phyloP scores from a whole-genome alignment of 495 filamentous ascomycete species.

The Pseudevernia furfuracea region DNA sequence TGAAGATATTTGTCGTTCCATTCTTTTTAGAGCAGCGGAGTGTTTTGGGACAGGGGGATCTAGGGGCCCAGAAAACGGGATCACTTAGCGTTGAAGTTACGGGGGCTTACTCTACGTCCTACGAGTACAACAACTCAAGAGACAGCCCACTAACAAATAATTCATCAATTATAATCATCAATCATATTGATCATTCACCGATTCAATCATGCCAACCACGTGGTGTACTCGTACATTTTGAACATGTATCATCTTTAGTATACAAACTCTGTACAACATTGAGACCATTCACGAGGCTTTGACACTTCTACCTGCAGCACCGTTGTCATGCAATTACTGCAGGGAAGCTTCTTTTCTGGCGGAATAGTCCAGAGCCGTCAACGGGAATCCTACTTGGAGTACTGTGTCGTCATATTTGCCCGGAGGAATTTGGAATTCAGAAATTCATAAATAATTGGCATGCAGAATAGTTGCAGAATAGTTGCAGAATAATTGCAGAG shows the following conservation, averaged over 20 bases:
- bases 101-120: neutral
- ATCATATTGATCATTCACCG: too few relatives aligned
- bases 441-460: neutral
- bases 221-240: neutral
- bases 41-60: neutral
- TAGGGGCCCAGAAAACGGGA: neutral
- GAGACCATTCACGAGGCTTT: neutral
- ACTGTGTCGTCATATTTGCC: neutral
- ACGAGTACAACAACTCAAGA: too few relatives aligned
- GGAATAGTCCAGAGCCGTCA: too few relatives aligned
- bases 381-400: too few relatives aligned
- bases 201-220: neutral
- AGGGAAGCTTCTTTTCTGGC: neutral
- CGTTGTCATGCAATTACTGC: neutral
- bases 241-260: neutral
- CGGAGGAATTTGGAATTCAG: neutral
- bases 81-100: neutral
- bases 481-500: too few relatives aligned
- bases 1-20: neutral
- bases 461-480: too few relatives aligned
- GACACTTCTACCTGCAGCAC: neutral
- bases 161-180: too few relatives aligned
- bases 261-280: neutral
- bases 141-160: neutral
- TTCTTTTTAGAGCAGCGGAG: neutral